Conservation (phyloP, 2,329 filamentous ascomycete genomes). For the Whalleya microplaca region DNA sequence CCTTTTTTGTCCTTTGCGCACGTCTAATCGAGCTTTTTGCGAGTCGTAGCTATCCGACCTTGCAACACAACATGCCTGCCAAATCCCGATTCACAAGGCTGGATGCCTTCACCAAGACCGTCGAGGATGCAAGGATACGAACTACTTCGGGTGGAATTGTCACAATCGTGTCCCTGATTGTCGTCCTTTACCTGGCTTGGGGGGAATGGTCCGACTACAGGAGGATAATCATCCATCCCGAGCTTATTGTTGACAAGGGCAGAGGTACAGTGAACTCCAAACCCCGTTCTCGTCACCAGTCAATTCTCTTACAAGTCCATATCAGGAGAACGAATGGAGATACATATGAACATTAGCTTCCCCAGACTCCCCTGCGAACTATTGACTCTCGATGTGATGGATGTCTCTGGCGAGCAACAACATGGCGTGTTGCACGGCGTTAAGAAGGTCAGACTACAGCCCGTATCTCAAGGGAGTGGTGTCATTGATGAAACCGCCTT, state of each 20-base stretch:
- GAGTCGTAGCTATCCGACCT: slow-evolving; percentile 11
- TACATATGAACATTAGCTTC: slow-evolving; percentile 96
- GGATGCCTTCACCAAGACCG: slow-evolving; percentile 98
- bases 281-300: slow-evolving; percentile 9
- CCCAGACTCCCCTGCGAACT: slow-evolving; percentile 93
- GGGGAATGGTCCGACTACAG: slow-evolving; percentile 97
- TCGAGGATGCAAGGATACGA: slow-evolving; percentile 94
- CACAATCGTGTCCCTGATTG: slow-evolving; percentile 85
- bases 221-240: slow-evolving; percentile 82
- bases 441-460: slow-evolving; percentile 81
- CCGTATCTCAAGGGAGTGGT: slow-evolving; percentile 73
- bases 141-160: slow-evolving; percentile 95
- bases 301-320: slow-evolving; percentile 28
- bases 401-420: slow-evolving; percentile 96
- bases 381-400: slow-evolving; percentile 97
- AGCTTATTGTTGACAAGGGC: slow-evolving; percentile 95
- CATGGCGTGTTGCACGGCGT: slow-evolving; percentile 92
- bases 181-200: slow-evolving; percentile 87
- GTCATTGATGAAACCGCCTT: slow-evolving; percentile 73
- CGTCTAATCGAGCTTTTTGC: not conserved
- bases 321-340: slow-evolving; percentile 93
- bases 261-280: slow-evolving; percentile 63
- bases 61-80: slow-evolving; percentile 65
- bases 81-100: slow-evolving; percentile 96
- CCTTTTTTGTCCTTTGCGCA: slow-evolving; percentile 5